These are phyloP conservation scores for Scutellaria barbata DNA, from an alignment of 257 asterid species.

Conservation along the genomic window DNA sequence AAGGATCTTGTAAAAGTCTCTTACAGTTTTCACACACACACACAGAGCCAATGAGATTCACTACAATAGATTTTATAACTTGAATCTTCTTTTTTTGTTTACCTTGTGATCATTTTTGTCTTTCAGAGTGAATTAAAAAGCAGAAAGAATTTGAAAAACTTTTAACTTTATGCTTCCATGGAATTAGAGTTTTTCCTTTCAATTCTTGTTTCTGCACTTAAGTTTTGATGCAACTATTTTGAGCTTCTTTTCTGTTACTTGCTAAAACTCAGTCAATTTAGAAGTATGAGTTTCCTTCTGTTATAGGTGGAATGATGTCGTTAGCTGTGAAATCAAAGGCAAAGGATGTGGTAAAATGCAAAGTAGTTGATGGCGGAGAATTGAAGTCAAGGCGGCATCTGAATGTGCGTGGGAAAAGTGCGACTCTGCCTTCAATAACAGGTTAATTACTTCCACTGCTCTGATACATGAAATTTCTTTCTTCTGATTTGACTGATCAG, in stretches of 20 bases:
- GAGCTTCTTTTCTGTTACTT: constrained; percentile 20
- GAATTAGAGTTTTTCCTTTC: constrained; percentile 6
- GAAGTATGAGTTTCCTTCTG: constrained; percentile 29
- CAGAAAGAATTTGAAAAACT: not conserved
- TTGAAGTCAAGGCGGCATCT: constrained; percentile 93
- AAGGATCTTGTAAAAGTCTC: not conserved
- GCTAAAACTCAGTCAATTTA: constrained; percentile 16
- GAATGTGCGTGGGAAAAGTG: constrained; percentile 98
- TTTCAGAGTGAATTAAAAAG: constrained; percentile 11
- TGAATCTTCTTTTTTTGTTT: not conserved
- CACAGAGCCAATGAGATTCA: constrained; percentile 5
- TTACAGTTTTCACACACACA: not conserved
- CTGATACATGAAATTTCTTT: constrained; percentile 18
- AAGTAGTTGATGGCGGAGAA: constrained; percentile 95
- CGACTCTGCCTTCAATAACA: constrained; percentile 95
- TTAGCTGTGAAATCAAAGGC: constrained; percentile 86
- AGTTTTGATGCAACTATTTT: constrained; percentile 1
- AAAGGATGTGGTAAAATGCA: constrained; percentile 67
- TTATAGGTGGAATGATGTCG: constrained; percentile 97
- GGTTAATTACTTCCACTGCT: constrained; percentile 49
- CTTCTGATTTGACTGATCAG: constrained; percentile 24
- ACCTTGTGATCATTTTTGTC: not conserved
- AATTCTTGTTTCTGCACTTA: constrained; percentile 9
- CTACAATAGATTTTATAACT: not conserved
- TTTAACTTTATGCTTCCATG: constrained; percentile 8